Percentiles rank a stretch among this genome's conserved stretches.
Conservation (phyloP, 2,329 filamentous ascomycete genomes). For the Didymosphaeria variabile region DNA sequence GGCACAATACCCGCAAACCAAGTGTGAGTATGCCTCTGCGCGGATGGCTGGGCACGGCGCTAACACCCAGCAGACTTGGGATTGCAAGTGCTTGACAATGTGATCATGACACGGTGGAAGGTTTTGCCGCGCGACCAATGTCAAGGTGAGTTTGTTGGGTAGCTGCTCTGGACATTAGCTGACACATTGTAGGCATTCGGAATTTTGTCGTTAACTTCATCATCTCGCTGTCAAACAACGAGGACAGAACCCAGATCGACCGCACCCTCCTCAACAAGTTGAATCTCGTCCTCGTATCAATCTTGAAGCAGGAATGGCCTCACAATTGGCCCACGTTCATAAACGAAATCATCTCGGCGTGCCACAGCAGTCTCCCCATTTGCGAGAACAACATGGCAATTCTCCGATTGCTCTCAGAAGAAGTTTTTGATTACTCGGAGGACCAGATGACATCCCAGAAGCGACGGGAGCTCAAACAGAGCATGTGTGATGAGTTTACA, state of each 20-base stretch:
- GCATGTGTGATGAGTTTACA: slow-evolving; percentile 98
- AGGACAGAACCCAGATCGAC: slow-evolving; percentile 85
- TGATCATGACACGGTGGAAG: slow-evolving; percentile 99
- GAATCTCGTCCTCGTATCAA: slow-evolving; percentile 95
- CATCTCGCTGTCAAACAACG: slow-evolving; percentile 88
- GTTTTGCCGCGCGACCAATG: slow-evolving; percentile 95
- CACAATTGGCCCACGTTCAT: slow-evolving; percentile 99
- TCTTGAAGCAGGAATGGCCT: slow-evolving; percentile 99
- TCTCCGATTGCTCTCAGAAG: slow-evolving; percentile 90
- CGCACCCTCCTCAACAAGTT: slow-evolving; percentile 96
- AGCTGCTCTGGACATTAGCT: slow-evolving; percentile 13
- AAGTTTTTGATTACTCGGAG: slow-evolving; percentile 98
- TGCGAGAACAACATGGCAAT: slow-evolving; percentile 99
- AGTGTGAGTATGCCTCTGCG: slow-evolving; percentile 70
- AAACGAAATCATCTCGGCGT: slow-evolving; percentile 98
- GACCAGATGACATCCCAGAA: slow-evolving; percentile 99
- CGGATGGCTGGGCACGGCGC: slow-evolving; percentile 29
- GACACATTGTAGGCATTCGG: slow-evolving; percentile 76
- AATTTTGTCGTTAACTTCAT: slow-evolving; percentile 99
- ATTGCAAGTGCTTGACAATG: slow-evolving; percentile 95
- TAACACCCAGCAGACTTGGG: slow-evolving; percentile 75
- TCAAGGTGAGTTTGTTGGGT: slow-evolving; percentile 69
- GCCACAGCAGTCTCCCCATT: slow-evolving; percentile 92
- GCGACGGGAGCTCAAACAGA: slow-evolving; percentile 94
- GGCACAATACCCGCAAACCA: slow-evolving; percentile 92